A percentile compares a stretch with the other conserved stretches of the same genome.
Evolutionary conservation across 176 grass and related monocot genomes (phyloP).

Genomic region (Pharus latifolius): DNA sequence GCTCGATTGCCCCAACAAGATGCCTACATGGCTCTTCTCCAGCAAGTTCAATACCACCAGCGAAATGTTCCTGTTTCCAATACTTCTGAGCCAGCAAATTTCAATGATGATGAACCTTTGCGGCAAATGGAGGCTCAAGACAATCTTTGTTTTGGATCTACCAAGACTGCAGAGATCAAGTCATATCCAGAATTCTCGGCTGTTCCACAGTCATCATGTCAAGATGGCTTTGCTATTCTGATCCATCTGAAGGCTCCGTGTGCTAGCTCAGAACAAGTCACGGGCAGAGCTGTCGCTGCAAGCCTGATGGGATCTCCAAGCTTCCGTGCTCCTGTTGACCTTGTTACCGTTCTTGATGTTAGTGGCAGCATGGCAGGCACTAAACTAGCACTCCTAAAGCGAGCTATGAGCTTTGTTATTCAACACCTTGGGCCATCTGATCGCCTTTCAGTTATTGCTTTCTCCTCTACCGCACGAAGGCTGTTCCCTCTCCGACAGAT

Average conservation of each 20-base stretch:
- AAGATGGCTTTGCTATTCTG: slow-evolving; percentile 59
- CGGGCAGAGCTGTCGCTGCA: slow-evolving; percentile 15
- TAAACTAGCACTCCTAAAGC: slow-evolving; percentile 81
- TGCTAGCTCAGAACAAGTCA: slow-evolving; percentile 19
- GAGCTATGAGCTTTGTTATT: slow-evolving; percentile 92
- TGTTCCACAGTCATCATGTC: slow-evolving; percentile 38
- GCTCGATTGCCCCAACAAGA: slow-evolving; percentile 33
- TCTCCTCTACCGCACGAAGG: slow-evolving; percentile 71
- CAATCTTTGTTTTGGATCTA: slow-evolving; percentile 22
- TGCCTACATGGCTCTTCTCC: slow-evolving; percentile 29
- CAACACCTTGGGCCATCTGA: slow-evolving; percentile 81
- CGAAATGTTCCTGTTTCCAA: slow-evolving; percentile 20
- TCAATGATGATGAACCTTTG: slow-evolving; percentile 83
- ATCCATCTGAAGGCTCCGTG: slow-evolving; percentile 64
- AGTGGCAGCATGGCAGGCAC: slow-evolving; percentile 95
- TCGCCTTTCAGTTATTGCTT: slow-evolving; percentile 83
- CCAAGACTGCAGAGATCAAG: slow-evolving; percentile 52
- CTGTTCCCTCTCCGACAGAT: slow-evolving; percentile 67
- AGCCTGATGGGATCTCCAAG: slow-evolving; percentile 11
- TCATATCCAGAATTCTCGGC: slow-evolving; percentile 55
- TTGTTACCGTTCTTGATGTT: slow-evolving; percentile 85
- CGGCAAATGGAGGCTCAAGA: slow-evolving; percentile 14
- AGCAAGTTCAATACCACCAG: slow-evolving; percentile 30
- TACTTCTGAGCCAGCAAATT: slow-evolving; percentile 48
- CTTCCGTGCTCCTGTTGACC: slow-evolving; percentile 73